A percentile compares a stretch with the other conserved stretches of the same genome.
phyloP scores from a whole-genome alignment of 257 asterid species.

The Salvia miltiorrhiza region DNA sequence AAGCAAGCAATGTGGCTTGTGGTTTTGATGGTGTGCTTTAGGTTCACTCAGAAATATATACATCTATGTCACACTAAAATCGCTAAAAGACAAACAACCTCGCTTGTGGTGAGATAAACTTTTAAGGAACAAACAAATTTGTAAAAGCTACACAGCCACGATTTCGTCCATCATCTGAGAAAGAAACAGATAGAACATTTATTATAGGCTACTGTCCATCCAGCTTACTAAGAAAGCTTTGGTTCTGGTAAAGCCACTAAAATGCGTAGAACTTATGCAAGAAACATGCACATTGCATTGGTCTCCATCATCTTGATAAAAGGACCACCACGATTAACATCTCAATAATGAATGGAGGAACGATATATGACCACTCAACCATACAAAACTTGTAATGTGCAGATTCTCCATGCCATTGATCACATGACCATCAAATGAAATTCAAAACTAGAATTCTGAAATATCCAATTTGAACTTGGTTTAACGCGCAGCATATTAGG shows the following conservation, averaged over 20 bases:
- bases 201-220: too few relatives aligned
- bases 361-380: not conserved
- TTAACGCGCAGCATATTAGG: not conserved
- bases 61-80: not conserved
- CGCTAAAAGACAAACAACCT: not conserved
- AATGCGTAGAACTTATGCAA: not conserved
- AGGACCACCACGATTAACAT: not conserved
- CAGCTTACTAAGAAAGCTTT: too few relatives aligned
- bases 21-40: not conserved
- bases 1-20: not conserved
- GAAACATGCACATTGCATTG: not conserved
- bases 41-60: not conserved
- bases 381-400: not conserved
- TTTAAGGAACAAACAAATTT: not conserved
- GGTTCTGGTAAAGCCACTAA: not conserved
- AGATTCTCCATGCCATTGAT: not conserved
- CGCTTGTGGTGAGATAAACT: not conserved
- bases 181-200: not conserved
- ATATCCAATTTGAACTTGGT: not conserved
- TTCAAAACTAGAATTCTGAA: not conserved
- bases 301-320: not conserved
- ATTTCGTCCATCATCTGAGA: not conserved
- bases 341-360: not conserved
- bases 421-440: not conserved
- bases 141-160: not conserved